Evolutionary conservation across 805 yeast species (phyloP).

Genomic region (Jamesozyma rosinii): DNA sequence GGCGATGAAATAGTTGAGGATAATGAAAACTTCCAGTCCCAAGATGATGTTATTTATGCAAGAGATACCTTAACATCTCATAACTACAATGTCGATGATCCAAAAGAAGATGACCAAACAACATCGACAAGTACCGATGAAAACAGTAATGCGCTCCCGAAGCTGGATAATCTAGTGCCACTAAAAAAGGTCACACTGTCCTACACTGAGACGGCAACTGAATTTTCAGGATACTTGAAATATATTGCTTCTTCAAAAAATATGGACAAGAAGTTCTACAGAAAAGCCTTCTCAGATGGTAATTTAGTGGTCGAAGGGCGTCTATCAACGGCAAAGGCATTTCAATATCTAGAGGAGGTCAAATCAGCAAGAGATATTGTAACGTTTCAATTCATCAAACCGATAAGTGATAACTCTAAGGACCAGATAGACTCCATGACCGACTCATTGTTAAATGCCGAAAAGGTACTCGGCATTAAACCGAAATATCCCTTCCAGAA

Average conservation of each 20-base stretch:
- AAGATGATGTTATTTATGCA: conserved; percentile 27
- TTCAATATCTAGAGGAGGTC: conserved; percentile 17
- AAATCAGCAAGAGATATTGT: conserved; percentile 14
- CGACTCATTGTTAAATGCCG: conserved; percentile 13
- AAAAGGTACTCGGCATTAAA: conserved; percentile 19
- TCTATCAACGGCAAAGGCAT: conserved; percentile 20
- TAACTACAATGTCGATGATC: conserved; percentile 3
- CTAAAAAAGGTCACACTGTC: conserved; percentile 4
- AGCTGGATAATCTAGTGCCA: neutral
- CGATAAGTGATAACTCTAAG: conserved; percentile 7
- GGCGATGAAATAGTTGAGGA: conserved; percentile 76
- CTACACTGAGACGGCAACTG: conserved; percentile 11
- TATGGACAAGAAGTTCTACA: conserved; percentile 7
- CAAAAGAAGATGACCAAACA: neutral
- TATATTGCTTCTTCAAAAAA: conserved; percentile 15
- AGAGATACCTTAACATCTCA: conserved; percentile 11
- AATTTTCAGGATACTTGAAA: conserved; percentile 9
- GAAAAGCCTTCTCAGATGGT: conserved; percentile 28
- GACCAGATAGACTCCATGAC: conserved; percentile 12
- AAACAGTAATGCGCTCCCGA: neutral
- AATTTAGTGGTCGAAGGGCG: conserved; percentile 30
- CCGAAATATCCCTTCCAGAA: conserved; percentile 15
- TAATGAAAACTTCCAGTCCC: conserved; percentile 28
- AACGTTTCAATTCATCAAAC: conserved; percentile 12
- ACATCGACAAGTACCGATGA: neutral